A percentile compares a stretch with the other conserved stretches of the same genome.
These are phyloP conservation scores for Amniculicola lignicola DNA, from an alignment of 495 filamentous ascomycete species.

Conservation along the genomic window DNA sequence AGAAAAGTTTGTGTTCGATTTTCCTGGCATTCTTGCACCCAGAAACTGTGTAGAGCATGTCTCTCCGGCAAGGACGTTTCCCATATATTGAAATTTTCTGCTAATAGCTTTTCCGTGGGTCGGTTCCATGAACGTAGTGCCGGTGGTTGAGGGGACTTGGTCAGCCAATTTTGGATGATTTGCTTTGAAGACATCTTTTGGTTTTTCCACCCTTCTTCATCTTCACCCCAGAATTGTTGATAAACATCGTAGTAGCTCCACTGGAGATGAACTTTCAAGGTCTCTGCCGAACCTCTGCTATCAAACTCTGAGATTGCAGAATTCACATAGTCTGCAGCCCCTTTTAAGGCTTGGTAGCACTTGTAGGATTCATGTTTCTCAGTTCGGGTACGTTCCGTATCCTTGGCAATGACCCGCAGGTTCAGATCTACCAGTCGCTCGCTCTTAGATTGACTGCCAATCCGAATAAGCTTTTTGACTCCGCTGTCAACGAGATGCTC, in stretches of 20 bases:
- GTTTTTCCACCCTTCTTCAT: slow-evolving; percentile 37
- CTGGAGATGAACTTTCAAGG: slow-evolving; percentile 1
- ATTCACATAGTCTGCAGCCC: background rate
- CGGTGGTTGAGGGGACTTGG: background rate
- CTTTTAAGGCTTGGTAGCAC: slow-evolving; percentile 28
- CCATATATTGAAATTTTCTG: background rate
- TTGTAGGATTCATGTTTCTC: slow-evolving; percentile 23
- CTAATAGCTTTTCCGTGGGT: background rate
- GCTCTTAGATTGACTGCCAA: slow-evolving; percentile 65
- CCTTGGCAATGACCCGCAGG: slow-evolving; percentile 2
- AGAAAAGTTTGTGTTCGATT: slow-evolving; percentile 41
- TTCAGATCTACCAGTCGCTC: slow-evolving; percentile 46
- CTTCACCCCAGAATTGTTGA: slow-evolving; percentile 29
- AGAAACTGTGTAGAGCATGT: slow-evolving; percentile 37
- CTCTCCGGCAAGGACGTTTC: slow-evolving; percentile 36
- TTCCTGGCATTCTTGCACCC: slow-evolving; percentile 47
- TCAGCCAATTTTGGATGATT: slow-evolving; percentile 25
- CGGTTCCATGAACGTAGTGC: background rate
- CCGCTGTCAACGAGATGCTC: slow-evolving; percentile 58
- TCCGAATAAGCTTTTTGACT: slow-evolving; percentile 62
- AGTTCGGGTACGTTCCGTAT: slow-evolving; percentile 16
- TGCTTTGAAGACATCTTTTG: slow-evolving; percentile 7
- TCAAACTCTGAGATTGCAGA: background rate
- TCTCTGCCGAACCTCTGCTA: background rate
- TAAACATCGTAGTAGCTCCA: background rate